These are phyloP conservation scores for Pontederia crassipes DNA, from an alignment of 176 grass and related monocot species.

Conservation along the genomic window DNA sequence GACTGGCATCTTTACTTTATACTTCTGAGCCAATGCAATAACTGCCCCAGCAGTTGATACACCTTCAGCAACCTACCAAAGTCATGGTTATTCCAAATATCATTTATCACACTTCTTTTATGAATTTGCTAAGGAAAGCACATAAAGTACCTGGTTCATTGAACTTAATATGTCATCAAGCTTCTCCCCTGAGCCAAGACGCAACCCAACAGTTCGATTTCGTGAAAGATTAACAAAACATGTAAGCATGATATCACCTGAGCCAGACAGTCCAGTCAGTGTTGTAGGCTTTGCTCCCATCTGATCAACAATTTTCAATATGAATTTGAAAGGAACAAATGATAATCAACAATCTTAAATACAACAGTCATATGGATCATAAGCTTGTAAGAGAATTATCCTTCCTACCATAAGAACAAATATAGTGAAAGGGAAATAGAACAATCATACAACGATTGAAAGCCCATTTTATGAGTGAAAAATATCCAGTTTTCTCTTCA, in stretches of 20 bases:
- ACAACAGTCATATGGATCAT: too few relatives aligned
- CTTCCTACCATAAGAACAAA: too few relatives aligned
- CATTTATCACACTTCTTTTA: not conserved
- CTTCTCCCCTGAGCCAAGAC: slow-evolving; percentile 79
- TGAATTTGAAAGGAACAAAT: not conserved
- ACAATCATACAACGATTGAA: too few relatives aligned
- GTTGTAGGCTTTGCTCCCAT: slow-evolving; percentile 93
- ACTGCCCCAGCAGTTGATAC: slow-evolving; percentile 89
- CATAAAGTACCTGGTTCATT: slow-evolving; percentile 62
- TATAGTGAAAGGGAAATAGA: too few relatives aligned
- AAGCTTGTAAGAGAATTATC: too few relatives aligned
- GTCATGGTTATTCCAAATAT: not conserved
- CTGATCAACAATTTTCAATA: slow-evolving; percentile 11
- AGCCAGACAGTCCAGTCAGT: slow-evolving; percentile 87
- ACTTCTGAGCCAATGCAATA: slow-evolving; percentile 89
- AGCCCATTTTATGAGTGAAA: too few relatives aligned
- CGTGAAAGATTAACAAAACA: slow-evolving; percentile 94
- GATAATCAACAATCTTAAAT: too few relatives aligned
- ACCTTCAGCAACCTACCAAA: slow-evolving; percentile 79
- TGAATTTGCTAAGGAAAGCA: not conserved
- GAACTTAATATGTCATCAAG: slow-evolving; percentile 74
- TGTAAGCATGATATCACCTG: slow-evolving; percentile 94
- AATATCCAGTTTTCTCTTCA: too few relatives aligned
- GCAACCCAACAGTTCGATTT: slow-evolving; percentile 84
- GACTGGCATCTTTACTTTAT: slow-evolving; percentile 90